A percentile compares a stretch with the other conserved stretches of the same genome.
Conservation (phyloP, 176 grass and related monocot genomes). For the Ananas comosus region DNA sequence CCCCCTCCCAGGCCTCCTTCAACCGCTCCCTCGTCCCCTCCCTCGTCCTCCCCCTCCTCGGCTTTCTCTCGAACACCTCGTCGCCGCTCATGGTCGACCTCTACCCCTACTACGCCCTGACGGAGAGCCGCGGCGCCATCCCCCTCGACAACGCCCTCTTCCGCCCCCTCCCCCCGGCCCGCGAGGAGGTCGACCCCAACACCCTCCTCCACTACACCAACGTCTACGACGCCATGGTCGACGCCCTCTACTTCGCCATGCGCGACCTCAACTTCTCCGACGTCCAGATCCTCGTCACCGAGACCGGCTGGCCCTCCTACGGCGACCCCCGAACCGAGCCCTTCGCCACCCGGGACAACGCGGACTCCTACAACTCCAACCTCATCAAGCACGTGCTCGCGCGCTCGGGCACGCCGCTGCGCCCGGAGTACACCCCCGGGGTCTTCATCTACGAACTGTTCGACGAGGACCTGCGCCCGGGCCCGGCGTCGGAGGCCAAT, state of each 20-base stretch:
- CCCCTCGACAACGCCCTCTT: conserved; percentile 86
- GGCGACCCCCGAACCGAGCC: conserved; percentile 59
- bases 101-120: conserved; percentile 91
- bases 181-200: conserved; percentile 91
- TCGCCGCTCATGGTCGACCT: conserved; percentile 90
- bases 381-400: conserved; percentile 74
- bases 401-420: conserved; percentile 71
- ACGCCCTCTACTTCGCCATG: conserved; percentile 67
- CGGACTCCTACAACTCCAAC: conserved; percentile 76
- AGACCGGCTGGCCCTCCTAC: conserved; percentile 88
- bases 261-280: conserved; percentile 48
- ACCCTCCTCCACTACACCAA: conserved; percentile 95
- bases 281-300: conserved; percentile 58
- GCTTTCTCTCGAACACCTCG: conserved; percentile 61
- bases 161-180: conserved; percentile 60
- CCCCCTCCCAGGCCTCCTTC: conserved; percentile 90
- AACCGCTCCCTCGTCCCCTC: conserved; percentile 58
- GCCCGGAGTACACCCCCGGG: conserved; percentile 49
- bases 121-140: conserved; percentile 65
- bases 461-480: conserved; percentile 82
- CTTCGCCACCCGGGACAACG: conserved; percentile 66
- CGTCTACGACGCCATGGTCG: conserved; percentile 92
- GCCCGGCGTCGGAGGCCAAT: conserved; percentile 73
- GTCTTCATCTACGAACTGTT: conserved; percentile 93
- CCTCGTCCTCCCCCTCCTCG: conserved; percentile 60